Base-by-base conservation (phyloP, 306 rosid genomes). In the Astragalus glycyphyllos region DNA sequence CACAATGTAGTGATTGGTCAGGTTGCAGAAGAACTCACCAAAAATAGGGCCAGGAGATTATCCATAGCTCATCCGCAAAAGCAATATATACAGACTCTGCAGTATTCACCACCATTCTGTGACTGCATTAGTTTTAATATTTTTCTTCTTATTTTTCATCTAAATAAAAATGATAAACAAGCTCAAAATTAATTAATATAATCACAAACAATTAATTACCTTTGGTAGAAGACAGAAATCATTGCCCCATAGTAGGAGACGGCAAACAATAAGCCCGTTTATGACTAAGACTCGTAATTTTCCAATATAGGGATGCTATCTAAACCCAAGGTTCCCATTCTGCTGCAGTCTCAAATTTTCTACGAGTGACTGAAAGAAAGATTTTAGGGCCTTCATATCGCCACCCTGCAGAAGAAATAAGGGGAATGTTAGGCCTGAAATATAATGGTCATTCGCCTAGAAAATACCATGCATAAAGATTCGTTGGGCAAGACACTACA, bases 281-380 rank as follows among this genome's bases (percentile, higher is more conserved):
- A 23, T 84, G 70, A 76, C 72, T 20, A 56, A 16, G 60, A 65
- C 14, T 58, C 53, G 16, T 53, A 58, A 37, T 32, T 64, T 73
- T 58, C 69, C 68, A 51, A 54, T n/a, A 42, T 49, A 71, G 42
- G 42, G n/a, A 81, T 86, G 96, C 96, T 94, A 94, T 89, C 98
- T 89, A 79, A 89, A 89, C 80, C 83, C 86, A 71, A 87, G 89
- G 78, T 87, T 92, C 64, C 94, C 97, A 61, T 91, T 91, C 83
- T 84, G 93, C 83, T 89, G 97, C 71, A 54, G 37, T 79, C 96
- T 90, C 80, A 89, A 83, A 74, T 78, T 94, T 83, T 94, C 98
- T 63, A 94, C 70, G 53, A 89, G 86, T 4, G 89, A 83, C 84
- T 82, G 95, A 72, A 81, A 90, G 80, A 87, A 89, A 54, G 96